Evolutionary conservation across 345 rosid species (phyloP).

Genomic region (Eucalyptus curtisii): DNA sequence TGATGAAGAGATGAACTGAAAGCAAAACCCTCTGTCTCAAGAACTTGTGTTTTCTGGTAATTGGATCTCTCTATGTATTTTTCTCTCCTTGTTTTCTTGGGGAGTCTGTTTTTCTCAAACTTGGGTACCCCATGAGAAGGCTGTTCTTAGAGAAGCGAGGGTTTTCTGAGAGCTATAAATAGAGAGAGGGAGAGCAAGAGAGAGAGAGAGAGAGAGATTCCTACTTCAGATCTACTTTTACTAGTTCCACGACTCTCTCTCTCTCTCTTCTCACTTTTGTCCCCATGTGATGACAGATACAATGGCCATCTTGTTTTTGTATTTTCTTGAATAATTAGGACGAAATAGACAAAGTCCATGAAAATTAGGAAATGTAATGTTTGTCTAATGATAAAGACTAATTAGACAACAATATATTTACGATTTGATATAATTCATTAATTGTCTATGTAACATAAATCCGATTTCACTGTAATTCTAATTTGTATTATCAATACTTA

Average conservation of each 20-base stretch:
- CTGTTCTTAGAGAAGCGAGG: background rate
- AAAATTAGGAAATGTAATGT: background rate
- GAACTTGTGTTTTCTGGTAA: background rate
- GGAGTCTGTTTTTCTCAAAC: background rate
- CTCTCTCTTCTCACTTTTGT: background rate
- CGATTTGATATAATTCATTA: background rate
- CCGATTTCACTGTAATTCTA: accelerated
- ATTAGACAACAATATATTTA: background rate
- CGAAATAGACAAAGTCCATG: background rate
- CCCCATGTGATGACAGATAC: background rate
- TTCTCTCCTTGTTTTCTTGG: background rate
- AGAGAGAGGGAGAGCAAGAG: background rate
- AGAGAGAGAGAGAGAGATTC: background rate
- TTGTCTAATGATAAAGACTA: background rate
- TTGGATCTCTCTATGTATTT: background rate
- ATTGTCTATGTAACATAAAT: background rate
- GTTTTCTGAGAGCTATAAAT: background rate
- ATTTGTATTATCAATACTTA: background rate
- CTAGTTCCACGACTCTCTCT: background rate
- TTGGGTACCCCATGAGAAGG: background rate
- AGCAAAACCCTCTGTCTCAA: background rate
- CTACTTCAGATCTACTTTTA: background rate
- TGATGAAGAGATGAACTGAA: background rate
- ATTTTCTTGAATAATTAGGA: background rate
- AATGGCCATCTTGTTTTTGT: background rate